Base-by-base conservation (phyloP, 2,329 filamentous ascomycete species). In the Orbilia quercus region DNA sequence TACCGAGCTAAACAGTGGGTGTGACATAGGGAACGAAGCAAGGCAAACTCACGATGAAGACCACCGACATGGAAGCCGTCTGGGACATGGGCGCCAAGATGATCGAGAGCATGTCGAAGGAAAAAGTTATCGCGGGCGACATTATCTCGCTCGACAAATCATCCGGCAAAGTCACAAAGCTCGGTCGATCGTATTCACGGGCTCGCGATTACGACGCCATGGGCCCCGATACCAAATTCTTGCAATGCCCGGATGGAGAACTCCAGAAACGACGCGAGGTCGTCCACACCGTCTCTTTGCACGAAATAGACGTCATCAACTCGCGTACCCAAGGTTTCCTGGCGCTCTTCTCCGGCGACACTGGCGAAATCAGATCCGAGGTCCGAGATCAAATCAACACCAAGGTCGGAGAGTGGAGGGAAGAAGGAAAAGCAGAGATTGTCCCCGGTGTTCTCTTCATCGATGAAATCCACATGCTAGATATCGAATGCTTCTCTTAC, bases 21-120 rank as follows among this genome's bases (percentile, higher is more conserved):
- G 38, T 28, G 20, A 1, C 57, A 47, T 20, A 74, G 70, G 91
- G 91, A 77, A 96, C 95, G 79, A 99, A 98, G 85, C 94, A 97
- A 85, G 95, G 95, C 79, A 99, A 99, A 83, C 89, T 99, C 76
- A 99, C 95, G 18, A 96, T 99, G 84, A 99, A 99, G 84, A 99
- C 95, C 9, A 98, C 94, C 69, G 95, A 99, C 81, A 99, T 99
- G 95, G 95, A 99, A 82, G 96, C 95, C 11, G 91, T 99, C 76
- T 99, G 98, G 83, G 95, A 99, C 79, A 97, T 99, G 93, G 95
- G 95, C 76, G 94, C 91, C 77, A 98, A 98, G 83, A 98, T 99
- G 95, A 99, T 99, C 77, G 95, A 99, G 80, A 92, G 92, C 76
- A 97, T 99, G 92, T 97, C 93, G 77, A 98, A 98, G 83, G 95